Percentiles rank a stretch among this genome's conserved stretches.
phyloP scores from a whole-genome alignment of 768 basidiomycete species.

The Rhodotorula toruloides region DNA sequence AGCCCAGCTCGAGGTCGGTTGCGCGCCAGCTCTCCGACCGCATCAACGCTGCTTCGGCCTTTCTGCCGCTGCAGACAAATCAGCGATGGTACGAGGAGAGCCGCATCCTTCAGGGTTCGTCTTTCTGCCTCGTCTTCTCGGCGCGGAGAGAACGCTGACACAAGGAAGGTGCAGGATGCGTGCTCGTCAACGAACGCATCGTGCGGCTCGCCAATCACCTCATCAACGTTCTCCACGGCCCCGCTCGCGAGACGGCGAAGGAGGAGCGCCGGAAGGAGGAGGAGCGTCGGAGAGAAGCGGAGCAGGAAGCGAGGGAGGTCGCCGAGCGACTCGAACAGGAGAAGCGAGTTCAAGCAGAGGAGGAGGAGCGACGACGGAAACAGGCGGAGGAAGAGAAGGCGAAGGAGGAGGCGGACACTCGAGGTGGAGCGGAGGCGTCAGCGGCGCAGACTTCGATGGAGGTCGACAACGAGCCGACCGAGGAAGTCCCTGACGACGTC shows the following conservation, averaged over 20 bases:
- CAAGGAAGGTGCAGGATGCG: conserved; percentile 30
- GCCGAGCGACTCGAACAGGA: no score
- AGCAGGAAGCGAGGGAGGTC: conserved; percentile 16
- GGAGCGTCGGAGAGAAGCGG: conserved; percentile 27
- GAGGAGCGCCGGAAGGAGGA: conserved; percentile 55
- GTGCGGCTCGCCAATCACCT: conserved; percentile 43
- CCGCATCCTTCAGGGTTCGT: conserved; percentile 39
- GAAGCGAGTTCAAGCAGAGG: no score
- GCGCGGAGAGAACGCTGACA: not conserved
- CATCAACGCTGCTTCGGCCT: conserved; percentile 34
- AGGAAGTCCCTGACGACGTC: conserved; percentile 30
- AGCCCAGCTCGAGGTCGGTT: conserved; percentile 11
- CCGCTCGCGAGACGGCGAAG: conserved; percentile 44
- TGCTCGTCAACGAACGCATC: conserved; percentile 35
- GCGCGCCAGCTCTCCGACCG: conserved; percentile 36
- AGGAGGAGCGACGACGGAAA: conserved; percentile 14
- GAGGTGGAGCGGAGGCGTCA: conserved; percentile 39
- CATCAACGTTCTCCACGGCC: conserved; percentile 47
- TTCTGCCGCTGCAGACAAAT: conserved; percentile 45
- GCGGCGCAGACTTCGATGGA: conserved; percentile 22
- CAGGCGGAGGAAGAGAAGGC: conserved; percentile 20
- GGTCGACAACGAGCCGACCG: conserved; percentile 13
- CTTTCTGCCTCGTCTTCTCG: conserved; percentile 15
- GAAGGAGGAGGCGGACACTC: conserved; percentile 43
- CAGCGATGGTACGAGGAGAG: conserved; percentile 50